phyloP scores from a whole-genome alignment of 1,284 basidiomycete genomes.

The Coniferiporia sulphurascens region DNA sequence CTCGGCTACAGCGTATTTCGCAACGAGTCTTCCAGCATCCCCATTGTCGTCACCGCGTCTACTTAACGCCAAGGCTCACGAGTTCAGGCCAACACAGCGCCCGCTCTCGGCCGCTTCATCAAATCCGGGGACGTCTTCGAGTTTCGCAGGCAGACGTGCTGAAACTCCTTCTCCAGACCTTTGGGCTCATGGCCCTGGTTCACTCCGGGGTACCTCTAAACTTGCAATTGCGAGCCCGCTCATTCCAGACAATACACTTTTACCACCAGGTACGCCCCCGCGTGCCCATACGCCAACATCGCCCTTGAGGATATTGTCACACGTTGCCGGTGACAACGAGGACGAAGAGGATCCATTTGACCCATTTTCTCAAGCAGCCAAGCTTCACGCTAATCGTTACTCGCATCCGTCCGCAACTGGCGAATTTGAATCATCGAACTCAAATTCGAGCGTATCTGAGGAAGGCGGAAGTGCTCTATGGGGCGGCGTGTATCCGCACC shows the following conservation, averaged over 20 bases:
- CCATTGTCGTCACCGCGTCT: conserved; percentile 47
- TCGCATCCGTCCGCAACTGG: conserved; percentile 56
- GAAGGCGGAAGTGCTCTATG: conserved; percentile 26
- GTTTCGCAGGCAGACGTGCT: conserved; percentile 45
- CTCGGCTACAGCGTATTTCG: conserved; percentile 52
- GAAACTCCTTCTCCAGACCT: conserved; percentile 78
- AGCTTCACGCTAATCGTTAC: conserved; percentile 39
- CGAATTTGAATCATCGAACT: conserved; percentile 54
- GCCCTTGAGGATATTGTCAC: conserved; percentile 56
- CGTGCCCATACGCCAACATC: conserved; percentile 50
- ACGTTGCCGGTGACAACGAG: conserved; percentile 43
- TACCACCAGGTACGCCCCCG: conserved; percentile 31
- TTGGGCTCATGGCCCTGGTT: conserved; percentile 62
- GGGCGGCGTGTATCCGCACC: conserved; percentile 27
- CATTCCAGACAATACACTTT: conserved; percentile 65
- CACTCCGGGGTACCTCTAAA: conserved; percentile 71
- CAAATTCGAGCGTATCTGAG: conserved; percentile 45
- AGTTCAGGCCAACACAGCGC: conserved; percentile 66
- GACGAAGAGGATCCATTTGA: conserved; percentile 75
- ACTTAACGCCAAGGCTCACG: conserved; percentile 62
- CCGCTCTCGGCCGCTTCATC: conserved; percentile 70
- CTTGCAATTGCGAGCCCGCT: conserved; percentile 86
- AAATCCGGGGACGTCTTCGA: conserved; percentile 44
- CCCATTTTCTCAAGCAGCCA: conserved; percentile 47
- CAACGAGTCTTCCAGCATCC: conserved; percentile 61